These are phyloP conservation scores for Albifimbria verrucaria DNA, from an alignment of 2,329 filamentous ascomycete genomes.

Conservation along the genomic window DNA sequence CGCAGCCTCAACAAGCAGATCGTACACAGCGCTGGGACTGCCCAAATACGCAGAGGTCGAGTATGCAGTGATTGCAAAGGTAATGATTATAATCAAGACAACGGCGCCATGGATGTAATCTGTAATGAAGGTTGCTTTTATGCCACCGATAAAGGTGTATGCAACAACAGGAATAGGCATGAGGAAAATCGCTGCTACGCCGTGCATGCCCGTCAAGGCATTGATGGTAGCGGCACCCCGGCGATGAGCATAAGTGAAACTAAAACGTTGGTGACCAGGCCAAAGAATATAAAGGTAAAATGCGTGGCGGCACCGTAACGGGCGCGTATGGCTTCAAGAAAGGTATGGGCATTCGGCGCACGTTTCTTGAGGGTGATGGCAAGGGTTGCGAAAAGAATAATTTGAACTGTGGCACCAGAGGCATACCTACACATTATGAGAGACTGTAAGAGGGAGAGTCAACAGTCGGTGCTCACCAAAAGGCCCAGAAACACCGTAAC, in stretches of 20 bases:
- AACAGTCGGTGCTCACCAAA: constrained; percentile 40
- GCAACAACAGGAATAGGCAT: constrained; percentile 72
- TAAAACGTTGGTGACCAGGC: constrained; percentile 78
- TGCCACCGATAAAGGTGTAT: constrained; percentile 74
- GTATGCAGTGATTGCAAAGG: constrained; percentile 81
- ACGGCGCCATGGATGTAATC: constrained; percentile 87
- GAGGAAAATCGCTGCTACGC: constrained; percentile 79
- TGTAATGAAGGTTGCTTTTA: constrained; percentile 84
- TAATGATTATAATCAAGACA: constrained; percentile 78
- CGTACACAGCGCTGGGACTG: constrained; percentile 74
- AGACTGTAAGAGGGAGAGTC: not conserved
- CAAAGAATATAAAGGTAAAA: constrained; percentile 77
- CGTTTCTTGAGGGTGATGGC: constrained; percentile 86
- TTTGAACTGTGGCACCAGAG: constrained; percentile 76
- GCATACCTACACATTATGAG: constrained; percentile 39
- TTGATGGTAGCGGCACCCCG: constrained; percentile 64
- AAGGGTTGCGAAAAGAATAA: constrained; percentile 84
- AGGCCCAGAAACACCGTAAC: constrained; percentile 65
- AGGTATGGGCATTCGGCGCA: constrained; percentile 82
- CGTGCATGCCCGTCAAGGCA: constrained; percentile 43
- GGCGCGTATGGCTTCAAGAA: constrained; percentile 78
- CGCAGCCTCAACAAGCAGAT: constrained; percentile 68
- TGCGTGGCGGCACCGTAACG: constrained; percentile 73
- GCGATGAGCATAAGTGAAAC: constrained; percentile 88
- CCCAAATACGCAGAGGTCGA: constrained; percentile 70